Percentiles rank a stretch among this genome's conserved stretches.
These are phyloP conservation scores for Myxozyma geophila DNA, from an alignment of 805 yeast species.

Conservation along the genomic window DNA sequence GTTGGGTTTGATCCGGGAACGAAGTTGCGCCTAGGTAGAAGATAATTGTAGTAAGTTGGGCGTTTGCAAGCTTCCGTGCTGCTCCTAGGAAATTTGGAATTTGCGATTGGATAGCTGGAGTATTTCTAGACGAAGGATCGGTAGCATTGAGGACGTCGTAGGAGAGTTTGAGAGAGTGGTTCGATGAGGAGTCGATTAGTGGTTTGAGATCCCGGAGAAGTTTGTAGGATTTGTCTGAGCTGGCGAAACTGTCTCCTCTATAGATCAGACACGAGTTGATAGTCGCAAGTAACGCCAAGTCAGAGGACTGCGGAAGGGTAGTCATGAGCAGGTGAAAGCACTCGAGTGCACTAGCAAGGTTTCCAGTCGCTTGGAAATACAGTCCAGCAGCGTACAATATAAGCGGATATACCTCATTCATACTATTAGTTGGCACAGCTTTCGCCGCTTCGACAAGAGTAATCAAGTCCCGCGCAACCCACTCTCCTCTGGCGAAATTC, in stretches of 20 bases:
- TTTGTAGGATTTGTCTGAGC: constrained; percentile 9
- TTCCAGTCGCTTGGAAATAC: constrained; percentile 35
- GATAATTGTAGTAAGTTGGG: constrained; percentile 30
- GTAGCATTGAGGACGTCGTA: constrained; percentile 12
- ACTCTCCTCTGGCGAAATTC: constrained; percentile 24
- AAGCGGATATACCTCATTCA: constrained; percentile 16
- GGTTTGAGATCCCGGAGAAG: constrained; percentile 10
- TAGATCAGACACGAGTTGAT: constrained; percentile 4
- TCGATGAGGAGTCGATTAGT: constrained; percentile 7
- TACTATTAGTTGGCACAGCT: neutral
- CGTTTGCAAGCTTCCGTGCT: constrained; percentile 21
- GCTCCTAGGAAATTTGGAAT: constrained; percentile 18
- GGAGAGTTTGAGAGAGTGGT: constrained; percentile 17
- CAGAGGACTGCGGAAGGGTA: constrained; percentile 10
- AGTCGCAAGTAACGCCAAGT: constrained; percentile 18
- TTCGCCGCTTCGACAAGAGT: constrained; percentile 13
- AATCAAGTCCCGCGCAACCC: constrained; percentile 6
- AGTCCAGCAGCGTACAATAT: constrained; percentile 28
- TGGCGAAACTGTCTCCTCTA: neutral
- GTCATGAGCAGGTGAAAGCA: constrained; percentile 10
- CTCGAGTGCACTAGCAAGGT: constrained; percentile 24
- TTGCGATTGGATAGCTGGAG: neutral
- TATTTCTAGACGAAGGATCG: neutral
- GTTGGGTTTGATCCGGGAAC: constrained; percentile 7
- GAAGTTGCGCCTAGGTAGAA: constrained; percentile 23